These are phyloP conservation scores for Melastoma malabathricum DNA, from an alignment of 345 rosid genomes.

Conservation along the genomic window DNA sequence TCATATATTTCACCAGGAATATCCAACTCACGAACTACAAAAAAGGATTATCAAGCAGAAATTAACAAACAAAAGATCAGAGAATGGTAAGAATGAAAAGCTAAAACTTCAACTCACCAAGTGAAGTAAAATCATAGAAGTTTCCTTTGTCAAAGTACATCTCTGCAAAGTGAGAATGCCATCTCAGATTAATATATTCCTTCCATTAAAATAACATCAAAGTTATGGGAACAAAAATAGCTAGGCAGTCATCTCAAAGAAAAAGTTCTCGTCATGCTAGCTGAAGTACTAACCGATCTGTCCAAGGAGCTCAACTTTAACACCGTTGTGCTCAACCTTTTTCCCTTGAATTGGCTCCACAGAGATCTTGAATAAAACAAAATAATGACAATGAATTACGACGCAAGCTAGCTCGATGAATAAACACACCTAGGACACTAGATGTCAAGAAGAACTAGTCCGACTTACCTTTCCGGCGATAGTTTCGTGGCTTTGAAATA, in stretches of 20 bases:
- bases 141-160: slow-evolving; percentile 91
- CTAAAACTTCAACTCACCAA: slow-evolving; percentile 42
- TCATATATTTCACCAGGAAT: slow-evolving; percentile 93
- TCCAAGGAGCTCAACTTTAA: slow-evolving; percentile 92
- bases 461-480: slow-evolving; percentile 65
- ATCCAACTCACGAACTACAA: slow-evolving; percentile 89
- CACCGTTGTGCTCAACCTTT: slow-evolving; percentile 91
- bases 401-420: not conserved
- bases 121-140: slow-evolving; percentile 92
- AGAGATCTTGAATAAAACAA: slow-evolving; percentile 31
- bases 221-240: too few relatives aligned
- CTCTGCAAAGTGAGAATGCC: slow-evolving; percentile 36
- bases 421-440: not conserved
- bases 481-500: slow-evolving; percentile 92
- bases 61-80: not conserved
- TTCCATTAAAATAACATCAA: too few relatives aligned
- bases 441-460: not conserved
- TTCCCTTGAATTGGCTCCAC: slow-evolving; percentile 88
- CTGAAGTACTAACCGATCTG: slow-evolving; percentile 52
- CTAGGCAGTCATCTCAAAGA: too few relatives aligned
- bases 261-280: too few relatives aligned
- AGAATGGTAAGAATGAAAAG: not conserved
- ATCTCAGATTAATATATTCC: too few relatives aligned
- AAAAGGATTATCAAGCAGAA: slow-evolving; percentile 4
- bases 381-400: not conserved